phyloP scores from a whole-genome alignment of 2,329 filamentous ascomycete genomes.

The Salinomyces thailandicus region DNA sequence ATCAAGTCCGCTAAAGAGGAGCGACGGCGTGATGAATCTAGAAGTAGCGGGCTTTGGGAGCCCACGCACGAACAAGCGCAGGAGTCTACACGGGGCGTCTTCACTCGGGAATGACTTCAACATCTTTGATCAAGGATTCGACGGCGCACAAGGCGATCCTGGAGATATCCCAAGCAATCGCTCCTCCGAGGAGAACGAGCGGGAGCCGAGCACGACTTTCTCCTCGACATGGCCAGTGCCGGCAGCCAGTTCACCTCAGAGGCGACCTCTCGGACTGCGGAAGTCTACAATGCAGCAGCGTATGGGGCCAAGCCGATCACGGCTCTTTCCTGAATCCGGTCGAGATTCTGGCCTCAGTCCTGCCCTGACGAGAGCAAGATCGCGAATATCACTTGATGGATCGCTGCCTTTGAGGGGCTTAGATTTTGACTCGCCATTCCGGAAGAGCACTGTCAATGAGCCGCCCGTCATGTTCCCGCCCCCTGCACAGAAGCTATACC shows the following conservation, averaged over 20 bases:
- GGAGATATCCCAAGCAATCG: conserved; percentile 10
- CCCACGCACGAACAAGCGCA: conserved; percentile 68
- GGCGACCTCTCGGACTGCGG: conserved; percentile 43
- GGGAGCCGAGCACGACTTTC: conserved; percentile 23
- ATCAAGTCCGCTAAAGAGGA: conserved; percentile 82
- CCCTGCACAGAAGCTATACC: conserved; percentile 21
- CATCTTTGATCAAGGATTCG: conserved; percentile 58
- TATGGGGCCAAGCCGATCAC: conserved; percentile 40
- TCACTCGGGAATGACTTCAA: conserved; percentile 55
- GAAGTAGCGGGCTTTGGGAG: conserved; percentile 70
- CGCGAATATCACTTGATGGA: conserved; percentile 70
- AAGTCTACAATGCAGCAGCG: conserved; percentile 84
- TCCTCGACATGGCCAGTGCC: conserved; percentile 26
- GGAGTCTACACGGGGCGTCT: conserved; percentile 72
- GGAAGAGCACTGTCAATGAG: conserved; percentile 51
- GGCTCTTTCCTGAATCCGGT: conserved; percentile 28
- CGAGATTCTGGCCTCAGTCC: conserved; percentile 18
- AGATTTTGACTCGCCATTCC: conserved; percentile 54
- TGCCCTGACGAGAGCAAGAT: conserved; percentile 29
- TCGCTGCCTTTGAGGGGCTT: conserved; percentile 56
- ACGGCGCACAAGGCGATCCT: conserved; percentile 17
- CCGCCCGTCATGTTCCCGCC: conserved; percentile 39
- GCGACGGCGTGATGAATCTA: conserved; percentile 78
- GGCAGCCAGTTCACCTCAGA: conserved; percentile 20
- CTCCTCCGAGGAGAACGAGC: conserved; percentile 21